A percentile compares a stretch with the other conserved stretches of the same genome.
These are phyloP conservation scores for Fusarium setosum DNA, from an alignment of 2,329 filamentous ascomycete species.

Conservation along the genomic window DNA sequence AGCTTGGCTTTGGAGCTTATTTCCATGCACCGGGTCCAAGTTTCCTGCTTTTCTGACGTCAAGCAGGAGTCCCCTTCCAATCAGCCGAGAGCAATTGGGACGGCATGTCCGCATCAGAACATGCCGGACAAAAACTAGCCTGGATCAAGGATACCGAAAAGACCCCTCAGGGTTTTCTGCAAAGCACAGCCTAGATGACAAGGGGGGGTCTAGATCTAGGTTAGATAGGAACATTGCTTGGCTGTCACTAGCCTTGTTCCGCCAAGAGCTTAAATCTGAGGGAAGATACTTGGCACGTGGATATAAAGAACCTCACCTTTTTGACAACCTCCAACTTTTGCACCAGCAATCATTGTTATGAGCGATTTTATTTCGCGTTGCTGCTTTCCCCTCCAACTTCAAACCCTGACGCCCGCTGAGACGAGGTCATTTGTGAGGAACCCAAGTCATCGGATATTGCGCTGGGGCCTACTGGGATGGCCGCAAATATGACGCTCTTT, in stretches of 20 bases:
- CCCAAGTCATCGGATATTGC: constrained; percentile 22
- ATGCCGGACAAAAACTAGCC: constrained; percentile 17
- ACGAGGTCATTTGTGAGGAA: not conserved
- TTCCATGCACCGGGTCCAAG: not conserved
- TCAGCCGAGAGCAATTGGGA: not conserved
- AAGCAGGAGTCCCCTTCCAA: too few species aligned
- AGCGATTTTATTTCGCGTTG: constrained; percentile 25
- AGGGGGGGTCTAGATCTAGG: not conserved
- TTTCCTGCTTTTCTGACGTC: not conserved
- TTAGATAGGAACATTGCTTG: constrained; percentile 29
- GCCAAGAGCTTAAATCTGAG: constrained; percentile 18
- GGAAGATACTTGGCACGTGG: constrained; percentile 20
- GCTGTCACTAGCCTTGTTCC: constrained; percentile 34
- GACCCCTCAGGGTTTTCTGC: not conserved
- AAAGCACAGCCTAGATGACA: constrained; percentile 8
- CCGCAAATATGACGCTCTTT: constrained; percentile 13
- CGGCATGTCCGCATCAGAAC: constrained; percentile 3
- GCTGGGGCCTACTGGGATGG: too few species aligned
- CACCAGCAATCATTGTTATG: constrained; percentile 6
- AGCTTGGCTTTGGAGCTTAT: not conserved
- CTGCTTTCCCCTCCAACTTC: not conserved
- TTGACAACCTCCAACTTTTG: constrained; percentile 25
- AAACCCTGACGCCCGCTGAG: constrained; percentile 19
- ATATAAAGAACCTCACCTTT: constrained; percentile 21
- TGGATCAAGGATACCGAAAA: constrained; percentile 18